Evolutionary conservation across 1,139 yeast genomes (phyloP), one percentile per base, ranked within the genome.

Genomic region (Zygoascus sp.): DNA sequence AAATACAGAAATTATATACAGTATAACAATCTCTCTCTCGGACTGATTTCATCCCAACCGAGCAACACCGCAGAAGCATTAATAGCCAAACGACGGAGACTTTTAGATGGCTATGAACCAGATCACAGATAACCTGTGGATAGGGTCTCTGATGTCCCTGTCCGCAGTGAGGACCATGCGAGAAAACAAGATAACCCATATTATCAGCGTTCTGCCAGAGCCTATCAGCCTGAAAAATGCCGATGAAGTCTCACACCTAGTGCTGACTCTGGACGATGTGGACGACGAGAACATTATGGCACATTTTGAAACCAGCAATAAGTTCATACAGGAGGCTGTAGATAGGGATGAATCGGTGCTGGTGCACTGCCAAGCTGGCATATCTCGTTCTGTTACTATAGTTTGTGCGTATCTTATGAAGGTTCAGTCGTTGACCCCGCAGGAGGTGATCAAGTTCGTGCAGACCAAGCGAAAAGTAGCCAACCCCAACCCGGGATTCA

Each of bases 391-490:
- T 1, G 87, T 79, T 0, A 69, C 95, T 0, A 70, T 88, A 27
- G 70, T 81, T 11, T 73, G 81, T 36, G 95, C 95, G 1, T 92
- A 83, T 62, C 65, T 92, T 52, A 89, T 92, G 94, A 77, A 78
- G 59, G 75, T 78, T 52, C 80, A 83, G 64, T 74, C 78, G 7
- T 72, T 87, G 62, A 67, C 70, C 7, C 66, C 79, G 15, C 70
- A 75, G 10, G 81, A 81, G 52, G 83, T 96, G 0, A 58, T 86
- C 8, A 80, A 83, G 64, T 89, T 90, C 0, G 81, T 92, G 17
- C 75, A 73, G 55, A 64, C 89, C 48, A 81, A 77, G 53, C 74
- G 83, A 51, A 62, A 75, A 0, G 70, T 71, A 5, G 81, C 81
- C 5, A 74, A 76, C 49, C 96, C 96, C n/a, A 92, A 89, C 63